These are phyloP conservation scores for Pelargonium nanum DNA, from an alignment of 345 rosid genomes.

Conservation along the genomic window DNA sequence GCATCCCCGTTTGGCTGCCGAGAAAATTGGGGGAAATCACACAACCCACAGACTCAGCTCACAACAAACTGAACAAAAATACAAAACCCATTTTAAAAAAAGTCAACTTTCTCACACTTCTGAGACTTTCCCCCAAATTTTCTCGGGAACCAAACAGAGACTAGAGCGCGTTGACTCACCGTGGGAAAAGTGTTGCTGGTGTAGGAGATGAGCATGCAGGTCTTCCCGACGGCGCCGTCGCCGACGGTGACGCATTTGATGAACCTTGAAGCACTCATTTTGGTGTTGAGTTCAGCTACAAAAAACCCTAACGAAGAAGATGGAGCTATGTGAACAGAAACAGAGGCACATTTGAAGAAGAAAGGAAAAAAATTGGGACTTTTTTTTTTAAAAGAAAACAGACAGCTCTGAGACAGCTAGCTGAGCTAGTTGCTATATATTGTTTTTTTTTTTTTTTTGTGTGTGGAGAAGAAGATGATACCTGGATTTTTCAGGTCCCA, in stretches of 20 bases:
- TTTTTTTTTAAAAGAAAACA: background rate
- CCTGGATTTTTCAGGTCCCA: background rate
- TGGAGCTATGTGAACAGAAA: background rate
- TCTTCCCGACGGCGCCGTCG: conserved; percentile 75
- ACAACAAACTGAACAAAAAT: background rate
- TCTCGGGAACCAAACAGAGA: background rate
- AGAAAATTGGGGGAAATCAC: background rate
- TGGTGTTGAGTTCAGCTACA: background rate
- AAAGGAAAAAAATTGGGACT: background rate
- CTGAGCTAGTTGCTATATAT: background rate
- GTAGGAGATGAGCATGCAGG: conserved; percentile 74
- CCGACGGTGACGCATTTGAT: conserved; percentile 75
- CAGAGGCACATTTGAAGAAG: background rate
- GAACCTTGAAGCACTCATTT: conserved; percentile 64
- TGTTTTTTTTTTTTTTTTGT: background rate
- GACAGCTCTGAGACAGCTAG: background rate
- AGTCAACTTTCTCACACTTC: background rate
- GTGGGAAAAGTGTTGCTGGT: conserved; percentile 67
- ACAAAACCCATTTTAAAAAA: background rate
- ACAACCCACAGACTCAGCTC: background rate
- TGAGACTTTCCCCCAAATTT: background rate
- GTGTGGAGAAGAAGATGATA: background rate
- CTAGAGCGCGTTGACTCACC: conserved; percentile 19
- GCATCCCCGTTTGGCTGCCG: background rate
- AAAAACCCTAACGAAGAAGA: background rate